Conservation (phyloP, 129 eudicot genomes). For the Artemisia tridentata region DNA sequence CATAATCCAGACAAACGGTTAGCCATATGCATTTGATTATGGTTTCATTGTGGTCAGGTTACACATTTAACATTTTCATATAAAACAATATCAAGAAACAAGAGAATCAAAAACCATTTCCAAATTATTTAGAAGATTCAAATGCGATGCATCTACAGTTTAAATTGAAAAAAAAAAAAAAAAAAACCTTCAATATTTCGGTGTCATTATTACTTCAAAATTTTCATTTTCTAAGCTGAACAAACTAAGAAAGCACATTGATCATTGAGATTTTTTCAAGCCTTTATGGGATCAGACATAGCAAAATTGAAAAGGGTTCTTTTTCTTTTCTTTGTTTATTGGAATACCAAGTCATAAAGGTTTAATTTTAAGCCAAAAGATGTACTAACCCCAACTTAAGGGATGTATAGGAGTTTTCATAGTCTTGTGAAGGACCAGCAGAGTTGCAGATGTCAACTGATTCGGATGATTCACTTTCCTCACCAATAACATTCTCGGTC, state of each 20-base stretch:
- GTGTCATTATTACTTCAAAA: too few relatives aligned
- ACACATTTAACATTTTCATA: too few relatives aligned
- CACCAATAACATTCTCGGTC: conserved; percentile 42
- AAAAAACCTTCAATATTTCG: not conserved
- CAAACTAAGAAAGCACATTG: too few relatives aligned
- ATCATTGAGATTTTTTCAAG: too few relatives aligned
- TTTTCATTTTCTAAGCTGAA: too few relatives aligned
- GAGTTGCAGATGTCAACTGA: conserved; percentile 52
- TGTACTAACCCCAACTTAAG: conserved; percentile 87
- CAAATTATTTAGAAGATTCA: not conserved
- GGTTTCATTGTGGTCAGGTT: not conserved
- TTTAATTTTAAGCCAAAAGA: not conserved
- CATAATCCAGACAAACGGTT: conserved; percentile 9
- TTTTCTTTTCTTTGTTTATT: not conserved
- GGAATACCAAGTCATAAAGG: not conserved
- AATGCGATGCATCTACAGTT: not conserved
- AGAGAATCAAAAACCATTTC: not conserved
- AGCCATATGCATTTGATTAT: not conserved
- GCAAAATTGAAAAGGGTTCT: not conserved
- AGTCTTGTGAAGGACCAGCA: conserved; percentile 60
- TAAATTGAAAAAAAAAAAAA: not conserved
- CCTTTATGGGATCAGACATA: not conserved
- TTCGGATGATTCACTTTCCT: conserved; percentile 74
- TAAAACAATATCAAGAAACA: too few relatives aligned
- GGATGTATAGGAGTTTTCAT: conserved; percentile 71